Conservation (phyloP, 768 basidiomycete genomes). For the Tylopilus sp. region DNA sequence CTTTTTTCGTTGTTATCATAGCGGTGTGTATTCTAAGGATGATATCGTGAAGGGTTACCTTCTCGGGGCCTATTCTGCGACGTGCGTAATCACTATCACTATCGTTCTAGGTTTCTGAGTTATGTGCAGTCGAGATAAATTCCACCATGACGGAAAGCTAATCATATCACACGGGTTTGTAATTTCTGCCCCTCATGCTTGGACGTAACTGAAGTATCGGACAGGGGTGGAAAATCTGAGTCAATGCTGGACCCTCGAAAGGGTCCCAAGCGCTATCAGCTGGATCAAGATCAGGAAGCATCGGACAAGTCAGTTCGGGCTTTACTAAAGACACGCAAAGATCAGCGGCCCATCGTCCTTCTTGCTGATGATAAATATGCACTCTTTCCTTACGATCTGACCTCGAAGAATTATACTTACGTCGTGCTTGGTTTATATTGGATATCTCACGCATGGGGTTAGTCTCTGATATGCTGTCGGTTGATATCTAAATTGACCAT, state of each 20-base stretch:
- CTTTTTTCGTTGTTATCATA: constrained; percentile 67
- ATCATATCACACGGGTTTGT: constrained; percentile 84
- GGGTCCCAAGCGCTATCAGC: constrained; percentile 38
- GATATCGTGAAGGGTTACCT: constrained; percentile 73
- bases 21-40: constrained; percentile 68
- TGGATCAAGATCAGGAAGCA: constrained; percentile 63
- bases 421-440: constrained; percentile 58
- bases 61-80: constrained; percentile 65
- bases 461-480: constrained; percentile 1
- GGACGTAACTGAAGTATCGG: not conserved
- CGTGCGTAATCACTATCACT: constrained; percentile 37
- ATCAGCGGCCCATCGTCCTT: constrained; percentile 60
- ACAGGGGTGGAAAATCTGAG: constrained; percentile 68
- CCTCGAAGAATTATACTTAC: constrained; percentile 46
- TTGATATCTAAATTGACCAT: constrained; percentile 16
- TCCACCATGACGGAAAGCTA: constrained; percentile 58
- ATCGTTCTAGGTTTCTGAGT: constrained; percentile 9
- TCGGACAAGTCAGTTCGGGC: constrained; percentile 71
- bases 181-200: not conserved
- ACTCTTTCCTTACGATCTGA: constrained; percentile 69
- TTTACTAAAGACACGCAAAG: constrained; percentile 53
- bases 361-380: constrained; percentile 73
- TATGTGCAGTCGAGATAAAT: constrained; percentile 59
- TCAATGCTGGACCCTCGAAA: constrained; percentile 42
- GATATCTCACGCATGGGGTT: constrained; percentile 58